Base-by-base conservation (phyloP, 768 basidiomycete genomes). In the Phallus indusiatus region DNA sequence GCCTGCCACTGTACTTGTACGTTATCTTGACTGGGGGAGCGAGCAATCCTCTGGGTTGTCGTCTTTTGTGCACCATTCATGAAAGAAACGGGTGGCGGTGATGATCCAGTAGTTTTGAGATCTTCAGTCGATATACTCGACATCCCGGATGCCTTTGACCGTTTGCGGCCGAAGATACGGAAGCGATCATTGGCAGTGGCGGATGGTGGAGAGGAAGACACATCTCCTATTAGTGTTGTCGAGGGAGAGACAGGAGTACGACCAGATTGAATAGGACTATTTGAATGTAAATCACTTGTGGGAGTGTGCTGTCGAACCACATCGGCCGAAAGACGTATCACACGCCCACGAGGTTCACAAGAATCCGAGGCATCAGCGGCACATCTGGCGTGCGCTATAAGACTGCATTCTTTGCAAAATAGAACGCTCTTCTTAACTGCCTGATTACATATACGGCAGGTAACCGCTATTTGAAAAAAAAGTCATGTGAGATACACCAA, bases 401-500 rank as follows among this genome's bases (percentile, higher is more conserved):
- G 80, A 64, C 86, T 92, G 74, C 94, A 97, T 62, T 85, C 84
- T 46, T 87, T 84, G 67, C 94, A 97, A 7, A 97, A 76, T 9
- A 94, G 86, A 1, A 89, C 93, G 58, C 79, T 85, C 72, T 88
- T 92, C 78, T 91, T 94, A 65, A 91, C 86, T 61, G 77, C 80
- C 46, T 77, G 73, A 60, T 83, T 77, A 70, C 94, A 96, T 16
- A 96, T 86, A 42, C 90, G 81, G 72, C 94, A 97, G 1, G 79
- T 73, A 76, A 96, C 86, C 24, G 90, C 94, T 97, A 65, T 0
- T 49, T 5, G 55, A 52, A 59, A 52, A 35, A 52, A 54, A 54
- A 60, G 17, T 35, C 55, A 47, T 34, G 52, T 35, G 53, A 53
- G 55, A n/a, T 55, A 21, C 34, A 47, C 8, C 22, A 55, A 54